Conservation (phyloP, 225 moss, liverwort and hornwort species). For the Asterella californica region DNA sequence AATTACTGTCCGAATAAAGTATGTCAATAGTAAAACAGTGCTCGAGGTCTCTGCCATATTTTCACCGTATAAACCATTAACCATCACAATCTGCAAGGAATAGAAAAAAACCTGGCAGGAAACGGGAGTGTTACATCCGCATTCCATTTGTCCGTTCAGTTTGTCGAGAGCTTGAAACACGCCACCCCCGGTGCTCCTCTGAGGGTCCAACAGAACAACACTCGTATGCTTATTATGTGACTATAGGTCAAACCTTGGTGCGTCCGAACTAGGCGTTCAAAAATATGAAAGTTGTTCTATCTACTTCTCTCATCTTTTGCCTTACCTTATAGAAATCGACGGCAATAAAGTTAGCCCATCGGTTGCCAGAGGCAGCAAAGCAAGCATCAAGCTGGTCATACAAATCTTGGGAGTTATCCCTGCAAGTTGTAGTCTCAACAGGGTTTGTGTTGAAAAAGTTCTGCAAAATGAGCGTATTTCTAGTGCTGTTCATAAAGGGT, state of each 20-base stretch:
- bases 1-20: not conserved
- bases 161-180: conserved; percentile 67
- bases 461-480: conserved; percentile 65
- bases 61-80: not conserved
- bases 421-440: conserved; percentile 45
- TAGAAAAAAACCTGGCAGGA: conserved; percentile 32
- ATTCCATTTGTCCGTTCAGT: conserved; percentile 69
- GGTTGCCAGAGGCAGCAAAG: conserved; percentile 64
- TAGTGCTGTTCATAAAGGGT: conserved; percentile 49
- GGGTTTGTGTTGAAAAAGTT: conserved; percentile 69
- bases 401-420: conserved; percentile 56
- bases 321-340: conserved; percentile 88
- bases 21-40: not conserved
- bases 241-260: not conserved
- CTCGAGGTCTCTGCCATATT: not conserved
- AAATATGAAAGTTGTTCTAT: not conserved
- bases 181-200: conserved; percentile 79
- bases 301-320: not conserved
- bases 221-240: not conserved
- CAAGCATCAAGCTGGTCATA: conserved; percentile 55
- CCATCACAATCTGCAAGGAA: not conserved
- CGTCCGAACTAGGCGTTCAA: too few relatives aligned
- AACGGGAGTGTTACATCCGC: conserved; percentile 52
- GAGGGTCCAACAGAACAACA: not conserved
- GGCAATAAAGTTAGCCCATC: conserved; percentile 88